phyloP scores from a whole-genome alignment of 176 grass and related monocot species.

The Carex parvula region DNA sequence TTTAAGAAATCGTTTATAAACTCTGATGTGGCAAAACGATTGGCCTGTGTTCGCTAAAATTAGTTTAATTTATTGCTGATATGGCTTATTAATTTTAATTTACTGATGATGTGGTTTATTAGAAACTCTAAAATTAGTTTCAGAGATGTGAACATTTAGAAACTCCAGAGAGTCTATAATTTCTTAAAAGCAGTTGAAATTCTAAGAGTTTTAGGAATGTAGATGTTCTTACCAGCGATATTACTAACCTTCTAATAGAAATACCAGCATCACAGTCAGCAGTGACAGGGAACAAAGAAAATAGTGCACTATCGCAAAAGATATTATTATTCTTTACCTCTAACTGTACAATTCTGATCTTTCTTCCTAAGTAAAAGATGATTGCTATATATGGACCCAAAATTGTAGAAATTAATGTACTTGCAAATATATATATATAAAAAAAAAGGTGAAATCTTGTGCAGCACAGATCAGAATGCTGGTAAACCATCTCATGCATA shows the following conservation, averaged over 20 bases:
- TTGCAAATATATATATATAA: not conserved
- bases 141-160: no score
- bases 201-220: no score
- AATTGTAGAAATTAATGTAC: not conserved
- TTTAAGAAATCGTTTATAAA: no score
- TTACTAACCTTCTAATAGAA: not conserved
- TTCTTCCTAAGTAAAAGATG: not conserved
- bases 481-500: not conserved
- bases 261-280: not conserved
- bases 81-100: no score
- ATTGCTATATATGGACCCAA: not conserved
- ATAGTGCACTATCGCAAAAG: not conserved
- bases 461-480: not conserved
- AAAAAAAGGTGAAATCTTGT: no score
- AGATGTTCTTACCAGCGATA: not conserved
- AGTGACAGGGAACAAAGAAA: not conserved
- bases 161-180: no score
- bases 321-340: not conserved
- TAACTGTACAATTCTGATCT: not conserved
- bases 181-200: no score
- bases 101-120: no score
- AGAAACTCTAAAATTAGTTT: no score
- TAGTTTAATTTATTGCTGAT: no score
- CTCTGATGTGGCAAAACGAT: no score
- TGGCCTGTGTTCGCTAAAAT: no score